Conservation (phyloP, 257 asterid species). For the Solanum boliviense region DNA sequence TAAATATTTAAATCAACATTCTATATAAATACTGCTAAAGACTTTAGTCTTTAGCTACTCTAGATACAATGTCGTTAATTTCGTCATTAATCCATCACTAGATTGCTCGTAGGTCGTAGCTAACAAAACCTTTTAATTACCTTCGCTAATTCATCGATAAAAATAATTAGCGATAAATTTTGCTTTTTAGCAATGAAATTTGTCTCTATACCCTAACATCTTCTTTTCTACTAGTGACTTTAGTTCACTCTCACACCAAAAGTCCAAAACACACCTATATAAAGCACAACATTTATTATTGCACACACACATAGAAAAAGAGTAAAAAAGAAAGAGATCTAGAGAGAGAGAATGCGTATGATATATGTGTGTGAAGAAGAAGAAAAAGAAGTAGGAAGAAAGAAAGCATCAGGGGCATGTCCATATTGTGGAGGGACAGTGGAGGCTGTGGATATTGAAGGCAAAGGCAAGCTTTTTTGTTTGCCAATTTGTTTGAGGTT, state of each 20-base stretch:
- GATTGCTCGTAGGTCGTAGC: not conserved
- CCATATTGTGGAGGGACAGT: constrained; percentile 27
- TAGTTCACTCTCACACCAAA: not conserved
- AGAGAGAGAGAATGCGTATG: constrained; percentile 6
- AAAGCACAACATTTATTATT: not conserved
- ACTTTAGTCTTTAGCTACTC: too few species aligned
- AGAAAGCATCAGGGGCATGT: constrained; percentile 16
- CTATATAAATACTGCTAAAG: too few species aligned
- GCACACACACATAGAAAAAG: not conserved
- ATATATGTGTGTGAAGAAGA: constrained; percentile 19
- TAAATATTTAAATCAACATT: too few species aligned
- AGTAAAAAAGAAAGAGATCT: not conserved
- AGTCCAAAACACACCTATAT: not conserved
- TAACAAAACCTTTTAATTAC: not conserved
- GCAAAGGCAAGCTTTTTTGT: constrained; percentile 15
- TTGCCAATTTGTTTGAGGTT: constrained; percentile 19
- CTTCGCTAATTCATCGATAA: not conserved
- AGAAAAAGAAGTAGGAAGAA: constrained; percentile 16
- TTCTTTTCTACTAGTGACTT: not conserved
- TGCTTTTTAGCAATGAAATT: fast-evolving
- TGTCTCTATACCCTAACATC: not conserved
- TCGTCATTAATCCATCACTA: not conserved
- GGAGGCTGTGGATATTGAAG: constrained; percentile 18
- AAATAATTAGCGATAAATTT: not conserved
- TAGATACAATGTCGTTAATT: too few species aligned